Evolutionary conservation across 441 rosid species (phyloP).

Genomic region (Corymbia calophylla): DNA sequence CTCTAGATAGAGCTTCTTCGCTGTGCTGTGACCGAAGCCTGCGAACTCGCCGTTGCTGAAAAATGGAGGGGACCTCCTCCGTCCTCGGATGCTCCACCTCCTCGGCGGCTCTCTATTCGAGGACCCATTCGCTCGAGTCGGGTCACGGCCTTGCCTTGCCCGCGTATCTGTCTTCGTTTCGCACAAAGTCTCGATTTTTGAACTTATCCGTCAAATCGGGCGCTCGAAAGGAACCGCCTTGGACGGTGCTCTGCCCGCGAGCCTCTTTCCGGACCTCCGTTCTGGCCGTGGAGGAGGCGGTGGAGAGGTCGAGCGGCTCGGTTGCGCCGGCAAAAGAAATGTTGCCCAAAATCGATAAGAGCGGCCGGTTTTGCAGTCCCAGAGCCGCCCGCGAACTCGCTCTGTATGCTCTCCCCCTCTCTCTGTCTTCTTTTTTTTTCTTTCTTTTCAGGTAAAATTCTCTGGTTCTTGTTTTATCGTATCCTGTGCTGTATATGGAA

Average conservation of each 20-base stretch:
- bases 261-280: slow-evolving; percentile 25
- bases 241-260: not conserved
- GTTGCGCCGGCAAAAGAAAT: slow-evolving; percentile 18
- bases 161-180: not conserved
- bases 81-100: slow-evolving; percentile 10
- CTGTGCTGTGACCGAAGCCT: not conserved
- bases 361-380: slow-evolving; percentile 90
- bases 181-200: not conserved
- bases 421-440: not conserved
- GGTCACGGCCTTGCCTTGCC: not conserved
- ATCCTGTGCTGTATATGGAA: not conserved
- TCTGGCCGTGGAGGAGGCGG: slow-evolving; percentile 25
- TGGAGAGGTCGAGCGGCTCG: slow-evolving; percentile 11
- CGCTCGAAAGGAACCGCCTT: not conserved
- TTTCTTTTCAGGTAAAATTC: not conserved
- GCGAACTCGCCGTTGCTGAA: not conserved
- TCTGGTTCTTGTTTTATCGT: not conserved
- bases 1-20: not conserved
- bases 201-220: not conserved
- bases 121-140: not conserved
- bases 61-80: slow-evolving; percentile 29
- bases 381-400: slow-evolving; percentile 97
- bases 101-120: not conserved
- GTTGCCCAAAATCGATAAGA: slow-evolving; percentile 76
- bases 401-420: slow-evolving; percentile 30